Base-by-base conservation (phyloP, 352 stramenopile genomes). In the Globisporangium nunn region DNA sequence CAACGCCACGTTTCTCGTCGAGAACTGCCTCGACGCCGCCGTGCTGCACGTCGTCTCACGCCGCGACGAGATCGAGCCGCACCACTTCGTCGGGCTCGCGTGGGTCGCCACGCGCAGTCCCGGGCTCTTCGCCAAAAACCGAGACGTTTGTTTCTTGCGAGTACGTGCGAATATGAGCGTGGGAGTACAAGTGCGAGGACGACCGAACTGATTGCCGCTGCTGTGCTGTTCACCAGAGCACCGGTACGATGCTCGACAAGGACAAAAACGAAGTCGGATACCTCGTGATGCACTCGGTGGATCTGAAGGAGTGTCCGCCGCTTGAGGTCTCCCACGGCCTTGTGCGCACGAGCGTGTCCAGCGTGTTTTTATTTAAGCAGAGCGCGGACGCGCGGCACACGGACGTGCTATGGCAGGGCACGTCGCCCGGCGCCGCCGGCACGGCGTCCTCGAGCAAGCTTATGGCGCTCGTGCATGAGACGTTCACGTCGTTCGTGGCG, bases 31-130 rank as follows among this genome's bases (percentile, higher is more conserved):
- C 48, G 79, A 89, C 57, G 79, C 65, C 4, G 73, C 74, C 8
- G 76, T 89, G 58, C 67, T 89, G 35, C 72, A 80, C 47, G 73
- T 75, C 29, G 53, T 83, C 29, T 67, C 76, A 37, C 67, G 66
- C 4, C 61, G 55, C 35, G 71, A 66, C 29, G 67, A 76, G 37
- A 46, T 69, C 39, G 54, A 78, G 50, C 75, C 76, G 33, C 68
- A 78, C 52, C 67, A 74, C 50, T 89, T 78, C 61, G 67, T 89
- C 15, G 79, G 79, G n/a, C 71, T 89, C 52, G 83, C 87, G 60
- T 89, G 79, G 79, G 12, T 82, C 51, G 76, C 75, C 3, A 59
- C 65, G 43, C 67, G 71, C 28, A 74, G 63, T 18, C 56, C 70
- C 0, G 68, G 75, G 2, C 39, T 83, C n/a, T 86, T 89, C 37